These are phyloP conservation scores for Sphaerulina vaccinii DNA, from an alignment of 2,329 filamentous ascomycete species.

Conservation along the genomic window DNA sequence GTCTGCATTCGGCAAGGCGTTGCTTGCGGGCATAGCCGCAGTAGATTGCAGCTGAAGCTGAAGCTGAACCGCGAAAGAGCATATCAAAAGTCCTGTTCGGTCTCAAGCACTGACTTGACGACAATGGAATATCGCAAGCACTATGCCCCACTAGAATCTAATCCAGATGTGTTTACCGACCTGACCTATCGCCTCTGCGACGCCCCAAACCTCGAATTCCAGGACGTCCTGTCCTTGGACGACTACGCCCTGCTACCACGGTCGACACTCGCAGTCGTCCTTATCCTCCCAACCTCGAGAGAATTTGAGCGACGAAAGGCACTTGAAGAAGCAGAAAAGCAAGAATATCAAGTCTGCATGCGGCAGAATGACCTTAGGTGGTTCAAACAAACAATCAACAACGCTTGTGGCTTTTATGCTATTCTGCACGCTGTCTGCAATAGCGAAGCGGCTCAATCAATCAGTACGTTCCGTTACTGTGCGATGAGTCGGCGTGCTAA, in stretches of 20 bases:
- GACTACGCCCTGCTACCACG: background rate
- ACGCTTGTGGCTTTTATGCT: background rate
- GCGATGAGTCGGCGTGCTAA: background rate
- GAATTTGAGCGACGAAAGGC: background rate
- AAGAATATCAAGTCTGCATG: background rate
- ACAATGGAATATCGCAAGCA: constrained; percentile 3
- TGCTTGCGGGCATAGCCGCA: background rate
- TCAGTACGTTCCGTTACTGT: background rate
- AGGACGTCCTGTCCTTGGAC: background rate
- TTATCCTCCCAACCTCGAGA: constrained; percentile 1
- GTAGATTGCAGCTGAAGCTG: background rate
- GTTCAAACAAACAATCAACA: constrained; percentile 9
- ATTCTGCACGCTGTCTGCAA: background rate
- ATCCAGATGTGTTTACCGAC: constrained; percentile 2
- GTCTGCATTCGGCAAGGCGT: background rate
- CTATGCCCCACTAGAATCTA: constrained; percentile 1
- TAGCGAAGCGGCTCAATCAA: background rate
- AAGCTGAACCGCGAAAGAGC: background rate
- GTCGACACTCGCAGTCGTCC: background rate
- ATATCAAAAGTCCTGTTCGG: background rate
- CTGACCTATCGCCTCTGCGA: background rate
- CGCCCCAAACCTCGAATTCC: background rate
- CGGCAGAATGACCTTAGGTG: background rate
- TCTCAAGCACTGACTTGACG: background rate
- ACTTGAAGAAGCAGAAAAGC: background rate